These are phyloP conservation scores for Alternaria sp. DNA, from an alignment of 2,329 filamentous ascomycete genomes.

Conservation along the genomic window DNA sequence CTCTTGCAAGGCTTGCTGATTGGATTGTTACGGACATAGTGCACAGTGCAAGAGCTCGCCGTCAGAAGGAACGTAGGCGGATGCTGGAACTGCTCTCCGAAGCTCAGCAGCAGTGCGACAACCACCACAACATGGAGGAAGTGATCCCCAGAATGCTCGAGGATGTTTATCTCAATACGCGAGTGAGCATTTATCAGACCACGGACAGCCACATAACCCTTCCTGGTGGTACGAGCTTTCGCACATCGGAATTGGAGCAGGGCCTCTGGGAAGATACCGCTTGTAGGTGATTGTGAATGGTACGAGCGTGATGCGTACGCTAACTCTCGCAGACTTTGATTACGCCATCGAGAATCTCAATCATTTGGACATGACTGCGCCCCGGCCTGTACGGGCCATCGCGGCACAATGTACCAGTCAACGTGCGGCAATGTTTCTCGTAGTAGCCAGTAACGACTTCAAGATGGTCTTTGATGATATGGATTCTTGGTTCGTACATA, in stretches of 20 bases:
- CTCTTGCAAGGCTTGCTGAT: slow-evolving; percentile 47
- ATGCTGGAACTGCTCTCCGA: slow-evolving; percentile 48
- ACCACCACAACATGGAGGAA: slow-evolving; percentile 29
- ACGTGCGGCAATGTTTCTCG: slow-evolving; percentile 41
- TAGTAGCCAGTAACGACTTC: slow-evolving; percentile 52
- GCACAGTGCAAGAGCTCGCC: slow-evolving; percentile 45
- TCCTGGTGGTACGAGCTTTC: slow-evolving; percentile 34
- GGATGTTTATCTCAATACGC: slow-evolving; percentile 45
- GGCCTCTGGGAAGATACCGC: slow-evolving; percentile 55
- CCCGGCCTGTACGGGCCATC: slow-evolving; percentile 48
- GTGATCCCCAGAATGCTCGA: slow-evolving; percentile 39
- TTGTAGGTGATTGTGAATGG: background rate
- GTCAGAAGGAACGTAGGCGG: slow-evolving; percentile 49
- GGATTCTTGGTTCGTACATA: slow-evolving; percentile 55
- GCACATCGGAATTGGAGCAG: slow-evolving; percentile 40
- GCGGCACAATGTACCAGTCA: slow-evolving; percentile 46
- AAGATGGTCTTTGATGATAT: slow-evolving; percentile 56
- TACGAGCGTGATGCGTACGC: no score
- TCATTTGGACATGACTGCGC: slow-evolving; percentile 34
- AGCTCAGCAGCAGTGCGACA: slow-evolving; percentile 26
- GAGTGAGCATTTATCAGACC: slow-evolving; percentile 34
- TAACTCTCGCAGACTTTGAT: slow-evolving; percentile 38
- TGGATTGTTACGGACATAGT: slow-evolving; percentile 53
- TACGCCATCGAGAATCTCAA: slow-evolving; percentile 48
- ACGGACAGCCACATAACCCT: slow-evolving; percentile 32